Evolutionary conservation across 2,329 filamentous ascomycete genomes (phyloP).

Genomic region (Colletotrichum graminicola): DNA sequence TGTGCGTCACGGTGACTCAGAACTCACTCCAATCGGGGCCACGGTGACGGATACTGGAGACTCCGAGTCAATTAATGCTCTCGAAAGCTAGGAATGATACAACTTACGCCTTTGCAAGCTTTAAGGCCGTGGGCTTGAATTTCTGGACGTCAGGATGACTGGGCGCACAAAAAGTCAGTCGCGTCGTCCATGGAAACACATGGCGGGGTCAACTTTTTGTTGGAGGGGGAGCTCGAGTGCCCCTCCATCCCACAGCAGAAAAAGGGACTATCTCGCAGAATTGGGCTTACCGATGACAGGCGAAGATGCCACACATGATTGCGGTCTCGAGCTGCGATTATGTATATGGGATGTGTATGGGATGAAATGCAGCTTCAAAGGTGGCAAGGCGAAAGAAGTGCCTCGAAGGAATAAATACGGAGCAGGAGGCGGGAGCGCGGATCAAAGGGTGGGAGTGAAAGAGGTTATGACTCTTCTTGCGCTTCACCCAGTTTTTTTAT

Average conservation of each 20-base stretch:
- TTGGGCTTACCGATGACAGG: conserved; percentile 80
- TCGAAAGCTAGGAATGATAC: conserved; percentile 17
- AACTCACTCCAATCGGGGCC: conserved; percentile 98
- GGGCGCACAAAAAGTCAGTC: conserved; percentile 45
- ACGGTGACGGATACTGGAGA: conserved; percentile 86
- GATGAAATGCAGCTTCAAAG: conserved; percentile 24
- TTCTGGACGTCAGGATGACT: conserved; percentile 94
- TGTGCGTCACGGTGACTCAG: conserved; percentile 41
- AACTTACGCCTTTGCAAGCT: conserved; percentile 92
- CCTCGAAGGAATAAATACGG: conserved; percentile 37
- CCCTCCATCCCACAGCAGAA: conserved; percentile 50
- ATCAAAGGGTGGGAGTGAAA: conserved; percentile 29
- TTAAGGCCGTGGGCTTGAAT: conserved; percentile 95
- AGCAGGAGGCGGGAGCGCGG: conserved; percentile 31
- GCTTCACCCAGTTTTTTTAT: conserved; percentile 40
- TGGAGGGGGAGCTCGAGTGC: conserved; percentile 47
- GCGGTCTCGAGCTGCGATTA: conserved; percentile 46
- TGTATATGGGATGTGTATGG: conserved; percentile 17
- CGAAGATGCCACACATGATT: conserved; percentile 97
- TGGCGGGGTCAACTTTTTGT: conserved; percentile 49
- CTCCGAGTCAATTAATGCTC: conserved; percentile 54
- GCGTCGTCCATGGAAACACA: conserved; percentile 42
- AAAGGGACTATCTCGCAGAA: conserved; percentile 34
- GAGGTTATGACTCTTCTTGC: conserved; percentile 41
- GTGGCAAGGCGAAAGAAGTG: conserved; percentile 27